Evolutionary conservation across 305 asterid species (phyloP), one percentile per base, ranked within the genome.

Genomic region (Petunia hybrid): DNA sequence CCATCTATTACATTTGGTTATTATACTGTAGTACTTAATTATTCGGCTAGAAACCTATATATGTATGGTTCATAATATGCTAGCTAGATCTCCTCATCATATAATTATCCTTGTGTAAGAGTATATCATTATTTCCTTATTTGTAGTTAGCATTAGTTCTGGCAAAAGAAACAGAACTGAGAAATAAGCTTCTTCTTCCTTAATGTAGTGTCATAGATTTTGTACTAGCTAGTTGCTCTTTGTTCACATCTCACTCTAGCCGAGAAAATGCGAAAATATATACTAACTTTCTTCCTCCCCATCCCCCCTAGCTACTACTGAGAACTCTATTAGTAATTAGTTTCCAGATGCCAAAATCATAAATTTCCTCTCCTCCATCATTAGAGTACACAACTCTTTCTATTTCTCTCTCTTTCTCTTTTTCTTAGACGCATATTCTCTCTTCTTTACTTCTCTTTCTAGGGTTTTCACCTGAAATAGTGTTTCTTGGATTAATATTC

Each of bases 401-500:
- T 66, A 46, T 48, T 53, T 66, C 80, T 76, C 82, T 79, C 82
- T 79, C 73, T 67, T 55, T 80, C 78, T 68, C 62, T 46, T 56
- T 51, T 6, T 22, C 39, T 42, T 22, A 45, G 42, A 53, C 12
- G 77, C 42, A 65, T 64, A 68, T 36, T 48, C 35, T 22, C 35
- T 35, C 8, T 45, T 63, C 82, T n/a, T 61, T 0, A 43, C 43
- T 31, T 83, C 85, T 83, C 88, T 86, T 77, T 79, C 90, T 88
- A 87, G 91, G 90, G 89, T 85, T 85, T 87, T 59, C 41, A 56
- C 60, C 71, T 75, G 71, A 80, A 82, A 65, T 81, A 73, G 59
- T 67, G 22, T 75, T 12, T 46, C 69, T 53, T 66, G 76, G 78
- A 40, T 85, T 82, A 82, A 71, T 43, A 12, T 67, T 75, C 55